Evolutionary conservation across 129 eudicot genomes (phyloP).

Genomic region (Artemisia tridentata): DNA sequence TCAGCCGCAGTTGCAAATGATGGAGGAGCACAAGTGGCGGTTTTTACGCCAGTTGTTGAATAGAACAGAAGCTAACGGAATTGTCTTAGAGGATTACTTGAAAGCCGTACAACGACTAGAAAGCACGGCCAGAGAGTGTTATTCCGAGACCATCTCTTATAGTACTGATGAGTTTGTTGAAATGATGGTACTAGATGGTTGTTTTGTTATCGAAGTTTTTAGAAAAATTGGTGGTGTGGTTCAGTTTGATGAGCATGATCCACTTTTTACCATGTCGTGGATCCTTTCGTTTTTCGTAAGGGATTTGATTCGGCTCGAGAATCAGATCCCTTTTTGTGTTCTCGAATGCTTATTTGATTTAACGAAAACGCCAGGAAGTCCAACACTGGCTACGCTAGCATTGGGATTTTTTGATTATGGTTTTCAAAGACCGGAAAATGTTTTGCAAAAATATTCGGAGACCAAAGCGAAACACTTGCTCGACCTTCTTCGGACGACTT

Average conservation of each 20-base stretch:
- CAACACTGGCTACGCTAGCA: slow-evolving; percentile 31
- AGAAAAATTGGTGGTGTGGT: slow-evolving; percentile 43
- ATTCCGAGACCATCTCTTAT: slow-evolving; percentile 42
- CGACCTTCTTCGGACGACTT: slow-evolving; percentile 58
- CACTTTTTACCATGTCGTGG: slow-evolving; percentile 67
- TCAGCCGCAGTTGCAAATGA: slow-evolving; percentile 49
- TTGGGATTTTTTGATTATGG: slow-evolving; percentile 51
- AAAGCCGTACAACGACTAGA: slow-evolving; percentile 55
- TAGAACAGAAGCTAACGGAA: slow-evolving; percentile 39
- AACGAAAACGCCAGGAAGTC: slow-evolving; percentile 32
- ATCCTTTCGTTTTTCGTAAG: slow-evolving; percentile 56
- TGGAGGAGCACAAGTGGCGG: slow-evolving; percentile 87
- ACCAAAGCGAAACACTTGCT: slow-evolving; percentile 58
- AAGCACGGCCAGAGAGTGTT: slow-evolving; percentile 49
- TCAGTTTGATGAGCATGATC: slow-evolving; percentile 49
- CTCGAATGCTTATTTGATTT: slow-evolving; percentile 56
- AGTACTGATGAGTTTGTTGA: slow-evolving; percentile 54
- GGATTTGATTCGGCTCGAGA: slow-evolving; percentile 69
- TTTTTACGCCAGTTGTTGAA: slow-evolving; percentile 46
- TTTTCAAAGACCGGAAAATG: slow-evolving; percentile 37
- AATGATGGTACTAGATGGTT: slow-evolving; percentile 86
- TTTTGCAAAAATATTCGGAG: slow-evolving; percentile 28
- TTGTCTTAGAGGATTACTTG: slow-evolving; percentile 38
- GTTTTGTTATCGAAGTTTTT: slow-evolving; percentile 73
- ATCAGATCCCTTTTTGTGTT: slow-evolving; percentile 75